A percentile compares a stretch with the other conserved stretches of the same genome.
These are phyloP conservation scores for Termitomyces sp. DNA, from an alignment of 1,284 basidiomycete genomes.

Conservation along the genomic window DNA sequence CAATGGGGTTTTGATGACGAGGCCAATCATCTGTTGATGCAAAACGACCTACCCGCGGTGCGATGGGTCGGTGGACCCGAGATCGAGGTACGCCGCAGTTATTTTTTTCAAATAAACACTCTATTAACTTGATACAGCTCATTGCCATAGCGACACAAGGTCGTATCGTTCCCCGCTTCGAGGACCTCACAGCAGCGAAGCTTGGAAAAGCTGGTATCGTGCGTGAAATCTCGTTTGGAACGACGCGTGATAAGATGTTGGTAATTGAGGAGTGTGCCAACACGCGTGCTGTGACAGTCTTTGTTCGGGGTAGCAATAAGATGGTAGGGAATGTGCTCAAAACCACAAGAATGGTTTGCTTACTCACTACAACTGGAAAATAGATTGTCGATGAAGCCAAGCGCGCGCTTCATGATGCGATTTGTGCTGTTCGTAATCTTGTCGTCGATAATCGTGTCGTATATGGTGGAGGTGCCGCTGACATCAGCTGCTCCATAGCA, in stretches of 20 bases:
- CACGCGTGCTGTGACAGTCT: conserved; percentile 93
- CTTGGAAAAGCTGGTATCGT: conserved; percentile 92
- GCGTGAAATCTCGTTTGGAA: conserved; percentile 92
- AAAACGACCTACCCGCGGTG: conserved; percentile 96
- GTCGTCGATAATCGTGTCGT: conserved; percentile 96
- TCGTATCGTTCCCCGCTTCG: conserved; percentile 96
- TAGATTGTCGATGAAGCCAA: conserved; percentile 99
- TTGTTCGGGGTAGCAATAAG: conserved; percentile 97
- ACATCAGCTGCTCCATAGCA: conserved; percentile 92
- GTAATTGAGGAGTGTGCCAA: conserved; percentile 99
- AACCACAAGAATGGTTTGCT: not conserved
- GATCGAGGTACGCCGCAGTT: conserved; percentile 70
- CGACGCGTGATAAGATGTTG: conserved; percentile 98
- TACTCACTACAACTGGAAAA: not conserved
- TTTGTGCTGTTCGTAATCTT: conserved; percentile 95
- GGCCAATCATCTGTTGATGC: conserved; percentile 96
- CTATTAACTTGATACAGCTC: conserved; percentile 44
- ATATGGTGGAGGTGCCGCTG: conserved; percentile 96
- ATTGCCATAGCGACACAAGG: conserved; percentile 99
- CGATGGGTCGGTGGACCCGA: conserved; percentile 99
- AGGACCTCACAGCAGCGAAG: conserved; percentile 89
- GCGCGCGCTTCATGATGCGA: conserved; percentile 94
- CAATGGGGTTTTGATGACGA: conserved; percentile 99
- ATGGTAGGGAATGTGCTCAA: conserved; percentile 59
- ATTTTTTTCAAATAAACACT: not conserved